These are phyloP conservation scores for Sugiyamaella grinbergsii DNA, from an alignment of 1,139 yeast species.

Conservation along the genomic window DNA sequence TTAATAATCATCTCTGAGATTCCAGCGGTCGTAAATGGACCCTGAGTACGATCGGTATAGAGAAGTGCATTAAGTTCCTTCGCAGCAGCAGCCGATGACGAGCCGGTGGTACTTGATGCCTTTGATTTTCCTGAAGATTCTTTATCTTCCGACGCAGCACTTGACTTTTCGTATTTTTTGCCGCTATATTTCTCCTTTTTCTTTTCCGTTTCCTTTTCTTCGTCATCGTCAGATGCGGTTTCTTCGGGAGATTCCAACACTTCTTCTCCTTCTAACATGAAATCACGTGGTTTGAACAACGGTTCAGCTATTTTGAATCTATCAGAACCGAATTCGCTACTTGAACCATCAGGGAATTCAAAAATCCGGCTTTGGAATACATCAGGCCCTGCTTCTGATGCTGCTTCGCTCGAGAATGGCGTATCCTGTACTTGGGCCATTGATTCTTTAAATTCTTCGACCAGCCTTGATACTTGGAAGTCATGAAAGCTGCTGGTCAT, in stretches of 20 bases:
- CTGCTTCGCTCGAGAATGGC: constrained; percentile 39
- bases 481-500: constrained; percentile 37
- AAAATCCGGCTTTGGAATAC: constrained; percentile 51
- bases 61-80: constrained; percentile 28
- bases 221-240: constrained; percentile 32
- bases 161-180: constrained; percentile 13
- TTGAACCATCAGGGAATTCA: constrained; percentile 79
- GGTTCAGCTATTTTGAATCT: constrained; percentile 73
- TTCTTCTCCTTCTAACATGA: constrained; percentile 39
- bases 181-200: constrained; percentile 29
- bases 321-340: constrained; percentile 56
- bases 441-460: constrained; percentile 67
- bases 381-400: constrained; percentile 23
- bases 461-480: constrained; percentile 39
- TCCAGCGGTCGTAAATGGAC: constrained; percentile 48
- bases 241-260: constrained; percentile 32
- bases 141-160: constrained; percentile 8
- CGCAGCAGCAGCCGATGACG: constrained; percentile 16
- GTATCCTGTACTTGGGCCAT: constrained; percentile 51
- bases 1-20: constrained; percentile 69
- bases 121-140: constrained; percentile 1
- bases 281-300: constrained; percentile 54
- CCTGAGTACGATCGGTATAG: constrained; percentile 29
- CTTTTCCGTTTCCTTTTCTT: constrained; percentile 32
- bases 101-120: background rate